Evolutionary conservation across 1,284 basidiomycete species (phyloP).

Genomic region (Austropuccinia psidii): DNA sequence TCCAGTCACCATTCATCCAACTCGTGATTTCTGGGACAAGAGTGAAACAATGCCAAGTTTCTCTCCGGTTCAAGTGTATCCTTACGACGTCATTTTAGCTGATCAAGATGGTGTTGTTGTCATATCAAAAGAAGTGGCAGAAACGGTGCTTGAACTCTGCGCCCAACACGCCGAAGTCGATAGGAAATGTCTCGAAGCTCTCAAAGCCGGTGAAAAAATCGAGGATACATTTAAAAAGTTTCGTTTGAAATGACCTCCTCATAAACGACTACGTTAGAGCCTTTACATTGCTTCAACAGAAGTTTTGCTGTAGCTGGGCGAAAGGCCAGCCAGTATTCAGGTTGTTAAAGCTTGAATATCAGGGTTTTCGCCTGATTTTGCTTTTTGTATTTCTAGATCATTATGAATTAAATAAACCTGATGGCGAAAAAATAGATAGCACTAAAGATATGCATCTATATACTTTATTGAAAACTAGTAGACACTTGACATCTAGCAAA

Average conservation of each 20-base stretch:
- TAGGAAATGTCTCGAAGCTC: slow-evolving; percentile 65
- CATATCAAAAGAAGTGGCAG: slow-evolving; percentile 58
- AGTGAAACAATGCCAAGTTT: slow-evolving; percentile 41
- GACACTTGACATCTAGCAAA: too few species aligned
- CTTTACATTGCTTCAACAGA: slow-evolving; percentile 64
- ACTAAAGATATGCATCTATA: too few species aligned
- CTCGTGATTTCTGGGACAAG: slow-evolving; percentile 38
- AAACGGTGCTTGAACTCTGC: slow-evolving; percentile 59
- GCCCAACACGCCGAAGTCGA: slow-evolving; percentile 61
- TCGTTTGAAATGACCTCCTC: slow-evolving; percentile 60
- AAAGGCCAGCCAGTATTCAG: too few species aligned
- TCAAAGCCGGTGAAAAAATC: slow-evolving; percentile 65
- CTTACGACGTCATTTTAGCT: slow-evolving; percentile 74
- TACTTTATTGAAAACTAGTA: too few species aligned
- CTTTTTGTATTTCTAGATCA: too few species aligned
- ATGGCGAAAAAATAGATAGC: too few species aligned
- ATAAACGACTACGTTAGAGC: too few species aligned
- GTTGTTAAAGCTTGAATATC: too few species aligned
- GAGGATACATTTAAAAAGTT: slow-evolving; percentile 69
- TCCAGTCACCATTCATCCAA: slow-evolving; percentile 59
- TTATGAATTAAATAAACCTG: too few species aligned
- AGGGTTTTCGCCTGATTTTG: too few species aligned
- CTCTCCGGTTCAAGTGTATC: slow-evolving; percentile 57
- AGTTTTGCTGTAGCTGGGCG: too few species aligned
- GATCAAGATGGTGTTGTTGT: slow-evolving; percentile 87